phyloP scores from a whole-genome alignment of 2,329 filamentous ascomycete species.

The Ophiocordyceps camponoti-floridani region DNA sequence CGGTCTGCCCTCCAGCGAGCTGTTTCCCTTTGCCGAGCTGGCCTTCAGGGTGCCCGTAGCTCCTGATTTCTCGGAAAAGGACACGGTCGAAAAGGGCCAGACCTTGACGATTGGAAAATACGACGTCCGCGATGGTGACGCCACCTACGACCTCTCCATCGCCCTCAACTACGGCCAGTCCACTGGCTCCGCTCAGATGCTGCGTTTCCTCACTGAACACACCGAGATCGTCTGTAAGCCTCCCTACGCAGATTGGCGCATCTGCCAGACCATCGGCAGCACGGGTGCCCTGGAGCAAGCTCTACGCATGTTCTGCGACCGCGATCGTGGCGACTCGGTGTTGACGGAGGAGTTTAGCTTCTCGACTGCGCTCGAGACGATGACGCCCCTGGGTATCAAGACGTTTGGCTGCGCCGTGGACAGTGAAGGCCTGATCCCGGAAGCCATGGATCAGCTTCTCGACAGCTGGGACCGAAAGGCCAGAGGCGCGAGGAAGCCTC shows the following conservation, averaged over 20 bases:
- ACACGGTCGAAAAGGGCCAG: conserved; percentile 41
- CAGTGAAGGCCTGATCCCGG: conserved; percentile 32
- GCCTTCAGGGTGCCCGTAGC: conserved; percentile 53
- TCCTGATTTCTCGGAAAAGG: conserved; percentile 53
- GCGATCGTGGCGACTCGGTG: conserved; percentile 53
- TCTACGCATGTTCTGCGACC: conserved; percentile 61
- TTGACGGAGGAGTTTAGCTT: conserved; percentile 89
- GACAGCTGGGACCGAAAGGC: conserved; percentile 27
- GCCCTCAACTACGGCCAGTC: conserved; percentile 89
- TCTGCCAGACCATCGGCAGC: conserved; percentile 67
- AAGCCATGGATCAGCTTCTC: conserved; percentile 31
- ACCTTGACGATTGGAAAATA: conserved; percentile 61
- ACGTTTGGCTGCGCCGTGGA: conserved; percentile 34
- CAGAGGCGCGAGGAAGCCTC: conserved; percentile 29
- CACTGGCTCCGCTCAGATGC: conserved; percentile 66
- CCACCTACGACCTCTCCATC: conserved; percentile 57
- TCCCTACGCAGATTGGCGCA: conserved; percentile 80
- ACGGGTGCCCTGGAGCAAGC: conserved; percentile 75
- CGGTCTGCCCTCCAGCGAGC: conserved; percentile 70
- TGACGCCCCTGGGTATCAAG: conserved; percentile 31
- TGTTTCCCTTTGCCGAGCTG: conserved; percentile 80
- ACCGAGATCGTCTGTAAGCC: conserved; percentile 80
- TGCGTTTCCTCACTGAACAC: conserved; percentile 87
- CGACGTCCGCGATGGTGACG: conserved; percentile 46
- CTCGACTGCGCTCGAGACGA: conserved; percentile 47